Evolutionary conservation across 495 filamentous ascomycete genomes (phyloP).

Genomic region (Astrocystis sublimbata): DNA sequence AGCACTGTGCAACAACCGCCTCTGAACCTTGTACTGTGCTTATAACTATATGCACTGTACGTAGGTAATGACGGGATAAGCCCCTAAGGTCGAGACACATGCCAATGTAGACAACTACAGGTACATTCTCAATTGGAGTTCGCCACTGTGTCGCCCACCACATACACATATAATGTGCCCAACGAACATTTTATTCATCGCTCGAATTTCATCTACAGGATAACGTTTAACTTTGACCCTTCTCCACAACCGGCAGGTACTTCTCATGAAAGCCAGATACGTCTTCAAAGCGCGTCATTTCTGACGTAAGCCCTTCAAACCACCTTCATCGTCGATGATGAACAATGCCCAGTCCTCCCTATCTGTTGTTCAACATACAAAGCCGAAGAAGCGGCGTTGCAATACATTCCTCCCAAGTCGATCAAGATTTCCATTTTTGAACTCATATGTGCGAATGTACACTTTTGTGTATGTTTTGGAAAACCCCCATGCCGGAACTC

Average conservation of each 20-base stretch:
- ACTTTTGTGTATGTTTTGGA: conserved; percentile 14
- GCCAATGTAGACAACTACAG: not conserved
- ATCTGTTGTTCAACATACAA: not conserved
- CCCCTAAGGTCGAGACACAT: no score
- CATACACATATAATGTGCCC: no score
- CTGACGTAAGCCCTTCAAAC: not conserved
- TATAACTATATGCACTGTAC: no score
- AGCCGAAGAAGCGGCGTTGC: not conserved
- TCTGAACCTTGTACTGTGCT: no score
- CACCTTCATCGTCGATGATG: conserved; percentile 14
- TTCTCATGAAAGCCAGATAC: not conserved
- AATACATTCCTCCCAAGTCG: not conserved
- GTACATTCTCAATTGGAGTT: not conserved
- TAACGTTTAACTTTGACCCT: not conserved
- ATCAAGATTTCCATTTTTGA: conserved; percentile 2
- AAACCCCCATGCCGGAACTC: conserved; percentile 5
- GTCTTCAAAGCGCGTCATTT: not conserved
- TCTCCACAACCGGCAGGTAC: not conserved
- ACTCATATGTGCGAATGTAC: conserved; percentile 4
- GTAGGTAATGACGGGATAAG: no score
- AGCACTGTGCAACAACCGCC: no score
- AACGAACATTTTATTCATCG: conserved; percentile 9
- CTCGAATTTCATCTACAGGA: not conserved
- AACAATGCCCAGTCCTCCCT: not conserved
- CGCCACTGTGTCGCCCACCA: not conserved